Base-by-base conservation (phyloP, 805 yeast genomes). In the Wickerhamomyces queroliae region DNA sequence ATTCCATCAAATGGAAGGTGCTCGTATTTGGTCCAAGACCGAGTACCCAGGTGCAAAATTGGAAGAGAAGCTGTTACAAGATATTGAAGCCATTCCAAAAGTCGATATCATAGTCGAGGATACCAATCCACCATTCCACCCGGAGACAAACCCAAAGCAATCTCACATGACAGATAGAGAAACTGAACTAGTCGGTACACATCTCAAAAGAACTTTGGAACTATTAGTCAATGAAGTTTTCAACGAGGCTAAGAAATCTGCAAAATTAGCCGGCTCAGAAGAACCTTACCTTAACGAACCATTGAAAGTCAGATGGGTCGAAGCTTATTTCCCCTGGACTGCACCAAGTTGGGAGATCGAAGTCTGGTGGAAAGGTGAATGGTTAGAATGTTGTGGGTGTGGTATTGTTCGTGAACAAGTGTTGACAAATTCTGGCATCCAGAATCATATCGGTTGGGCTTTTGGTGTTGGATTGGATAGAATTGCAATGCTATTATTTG, bases 311-410 rank as follows among this genome's bases (percentile, higher is more conserved):
- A 73, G 98, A 50, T 93, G 99, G 99, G 83, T 89, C 25, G 95
- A 87, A 53, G 95, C 93, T 0, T 87, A 80, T 54, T 93, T 93
- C 67, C 99, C 99, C 4, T 93, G 98, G 97, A 93, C 99, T 3
- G 79, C 95, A 1, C 99, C 99, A 4, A 85, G 95, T 32, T 93
- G 95, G 95, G 97, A 93, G 56, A 88, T 95, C 49, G 99, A 93
- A 63, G 96, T 93, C 5, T 89, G 95, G 90, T 93, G 98, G 97
- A 86, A 89, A 57, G 95, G 93, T 38, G 95, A 90, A 50, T 93
- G 99, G 99, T 70, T 93, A 26, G 99, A 93, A 64, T 80, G 95
- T 58, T 87, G 96, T 55, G 99, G 99, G 0, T 87, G 95, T 63
- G 99, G 99, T 20, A 72, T 91, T 27, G 95, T 89, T 7, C 79